Conservation (phyloP, 805 yeast species). For the Wickerhamiella galacta region DNA sequence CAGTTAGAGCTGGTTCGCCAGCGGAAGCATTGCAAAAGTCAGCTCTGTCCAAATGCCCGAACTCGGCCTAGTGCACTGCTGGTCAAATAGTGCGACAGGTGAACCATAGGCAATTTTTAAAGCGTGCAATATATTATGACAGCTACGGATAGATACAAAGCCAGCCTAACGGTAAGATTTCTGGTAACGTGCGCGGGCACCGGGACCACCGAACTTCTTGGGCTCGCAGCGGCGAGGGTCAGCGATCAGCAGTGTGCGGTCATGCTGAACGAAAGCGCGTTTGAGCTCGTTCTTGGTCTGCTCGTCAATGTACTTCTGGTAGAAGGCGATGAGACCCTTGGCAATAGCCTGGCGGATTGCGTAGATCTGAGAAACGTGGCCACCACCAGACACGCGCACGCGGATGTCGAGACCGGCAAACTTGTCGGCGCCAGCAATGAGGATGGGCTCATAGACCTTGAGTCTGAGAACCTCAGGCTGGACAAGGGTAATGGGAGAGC, state of each 20-base stretch:
- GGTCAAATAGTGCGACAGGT: no score
- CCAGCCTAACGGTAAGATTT: conserved; percentile 91
- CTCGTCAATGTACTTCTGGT: conserved; percentile 98
- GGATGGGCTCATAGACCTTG: conserved; percentile 99
- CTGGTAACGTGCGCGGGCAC: conserved; percentile 99
- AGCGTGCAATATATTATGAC: no score
- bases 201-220: conserved; percentile 99
- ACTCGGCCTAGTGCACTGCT: no score
- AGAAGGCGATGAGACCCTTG: conserved; percentile 98
- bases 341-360: conserved; percentile 99
- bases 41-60: no score
- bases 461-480: conserved; percentile 98
- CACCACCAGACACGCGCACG: conserved; percentile 99
- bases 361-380: conserved; percentile 99
- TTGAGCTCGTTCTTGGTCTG: conserved; percentile 98
- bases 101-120: no score
- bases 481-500: conserved; percentile 97
- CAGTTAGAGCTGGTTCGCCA: no score
- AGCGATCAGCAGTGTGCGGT: conserved; percentile 98
- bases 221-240: conserved; percentile 99
- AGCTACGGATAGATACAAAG: no score
- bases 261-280: conserved; percentile 94
- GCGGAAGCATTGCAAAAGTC: no score
- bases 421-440: conserved; percentile 96
- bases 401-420: conserved; percentile 97